These are phyloP conservation scores for Lentinus brumalis DNA, from an alignment of 768 basidiomycete genomes.

Conservation along the genomic window DNA sequence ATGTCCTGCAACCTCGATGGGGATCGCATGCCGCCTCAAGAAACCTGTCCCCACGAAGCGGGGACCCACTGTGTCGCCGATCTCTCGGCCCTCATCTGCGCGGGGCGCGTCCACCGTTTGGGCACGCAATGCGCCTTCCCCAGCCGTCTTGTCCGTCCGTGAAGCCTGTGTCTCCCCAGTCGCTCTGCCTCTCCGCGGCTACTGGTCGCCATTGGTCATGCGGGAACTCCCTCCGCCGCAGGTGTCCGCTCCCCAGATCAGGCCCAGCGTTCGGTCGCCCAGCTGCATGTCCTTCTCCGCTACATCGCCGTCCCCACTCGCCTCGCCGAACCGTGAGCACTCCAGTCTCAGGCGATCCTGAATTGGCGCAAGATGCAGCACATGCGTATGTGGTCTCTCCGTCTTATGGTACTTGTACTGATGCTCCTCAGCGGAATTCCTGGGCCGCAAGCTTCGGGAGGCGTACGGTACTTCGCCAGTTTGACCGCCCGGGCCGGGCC, in stretches of 20 bases:
- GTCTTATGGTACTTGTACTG: too few species aligned
- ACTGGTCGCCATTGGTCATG: background rate
- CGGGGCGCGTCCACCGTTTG: slow-evolving; percentile 26
- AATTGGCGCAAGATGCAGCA: too few species aligned
- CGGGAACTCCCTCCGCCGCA: slow-evolving; percentile 2
- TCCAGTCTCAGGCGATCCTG: slow-evolving; percentile 15
- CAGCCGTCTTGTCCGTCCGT: background rate
- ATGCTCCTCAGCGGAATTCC: too few species aligned
- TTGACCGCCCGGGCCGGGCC: too few species aligned
- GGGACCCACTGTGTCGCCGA: slow-evolving; percentile 31
- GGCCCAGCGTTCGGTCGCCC: background rate
- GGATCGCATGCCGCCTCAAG: slow-evolving; percentile 80
- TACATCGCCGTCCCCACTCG: slow-evolving; percentile 1
- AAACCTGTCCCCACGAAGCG: slow-evolving; percentile 79
- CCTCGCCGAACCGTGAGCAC: slow-evolving; percentile 9
- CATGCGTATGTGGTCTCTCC: too few species aligned
- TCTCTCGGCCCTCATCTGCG: slow-evolving; percentile 31
- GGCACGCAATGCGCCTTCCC: slow-evolving; percentile 11
- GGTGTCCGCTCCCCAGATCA: slow-evolving; percentile 14
- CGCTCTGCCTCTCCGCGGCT: background rate
- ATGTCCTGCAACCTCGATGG: too few species aligned
- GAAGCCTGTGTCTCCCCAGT: too few species aligned
- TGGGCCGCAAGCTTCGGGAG: too few species aligned
- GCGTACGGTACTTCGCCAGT: too few species aligned
- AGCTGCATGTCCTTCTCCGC: slow-evolving; percentile 4